phyloP scores from a whole-genome alignment of 768 basidiomycete species.

The Leccinellum rugosiceps region DNA sequence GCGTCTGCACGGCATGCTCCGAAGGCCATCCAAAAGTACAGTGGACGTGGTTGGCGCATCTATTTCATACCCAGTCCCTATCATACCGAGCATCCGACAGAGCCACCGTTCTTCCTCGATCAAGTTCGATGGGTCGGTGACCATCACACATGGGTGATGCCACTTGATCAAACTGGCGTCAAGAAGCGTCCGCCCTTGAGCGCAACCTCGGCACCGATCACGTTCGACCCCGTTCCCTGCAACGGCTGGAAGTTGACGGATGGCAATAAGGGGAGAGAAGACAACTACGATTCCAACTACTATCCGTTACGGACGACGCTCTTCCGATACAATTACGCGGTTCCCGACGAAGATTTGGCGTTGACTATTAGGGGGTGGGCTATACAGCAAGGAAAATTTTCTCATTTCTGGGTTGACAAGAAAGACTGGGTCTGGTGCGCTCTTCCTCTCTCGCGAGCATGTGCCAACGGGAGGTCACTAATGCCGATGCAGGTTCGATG shows the following conservation, averaged over 20 bases:
- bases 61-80: slow-evolving; percentile 2
- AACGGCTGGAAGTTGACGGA: slow-evolving; percentile 19
- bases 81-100: not conserved
- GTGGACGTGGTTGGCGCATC: slow-evolving; percentile 31
- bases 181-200: slow-evolving; percentile 9
- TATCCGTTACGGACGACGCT: slow-evolving; percentile 14
- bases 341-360: slow-evolving; percentile 9
- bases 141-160: slow-evolving; percentile 28
- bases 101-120: slow-evolving; percentile 18
- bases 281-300: not conserved
- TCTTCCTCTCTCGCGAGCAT: not conserved
- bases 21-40: slow-evolving; percentile 34
- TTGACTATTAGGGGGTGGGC: slow-evolving; percentile 6
- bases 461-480: not conserved
- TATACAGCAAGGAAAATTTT: not conserved
- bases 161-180: slow-evolving; percentile 22
- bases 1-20: slow-evolving; percentile 1
- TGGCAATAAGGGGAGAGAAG: accelerated
- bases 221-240: slow-evolving; percentile 12
- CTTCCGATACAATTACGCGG: slow-evolving; percentile 24
- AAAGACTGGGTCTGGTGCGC: slow-evolving; percentile 22
- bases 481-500: slow-evolving; percentile 18
- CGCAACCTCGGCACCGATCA: slow-evolving; percentile 5
- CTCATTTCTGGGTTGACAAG: not conserved
- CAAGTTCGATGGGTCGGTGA: slow-evolving; percentile 33